Percentiles rank a stretch among this genome's conserved stretches.
These are phyloP conservation scores for Stenogyne calaminthoides DNA, from an alignment of 305 asterid species.

Conservation along the genomic window DNA sequence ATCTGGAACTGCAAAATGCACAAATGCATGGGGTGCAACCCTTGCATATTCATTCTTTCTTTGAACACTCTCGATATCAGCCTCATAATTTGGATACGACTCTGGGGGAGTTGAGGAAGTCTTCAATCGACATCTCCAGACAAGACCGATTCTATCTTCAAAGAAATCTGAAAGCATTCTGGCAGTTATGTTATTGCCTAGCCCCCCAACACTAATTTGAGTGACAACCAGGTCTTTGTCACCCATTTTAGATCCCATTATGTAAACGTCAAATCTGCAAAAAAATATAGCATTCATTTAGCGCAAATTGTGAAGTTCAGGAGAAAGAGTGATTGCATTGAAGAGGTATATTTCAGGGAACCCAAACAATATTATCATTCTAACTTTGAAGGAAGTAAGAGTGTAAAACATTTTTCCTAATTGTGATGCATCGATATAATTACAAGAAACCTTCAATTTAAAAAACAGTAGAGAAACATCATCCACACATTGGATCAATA, in stretches of 20 bases:
- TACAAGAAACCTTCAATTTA: background rate
- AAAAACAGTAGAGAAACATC: background rate
- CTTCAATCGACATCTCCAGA: conserved; percentile 87
- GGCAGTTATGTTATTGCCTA: conserved; percentile 59
- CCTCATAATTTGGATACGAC: conserved; percentile 59
- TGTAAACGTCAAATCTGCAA: conserved; percentile 30
- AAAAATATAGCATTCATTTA: background rate
- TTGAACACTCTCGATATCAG: conserved; percentile 39
- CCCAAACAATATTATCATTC: background rate
- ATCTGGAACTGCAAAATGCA: conserved; percentile 67
- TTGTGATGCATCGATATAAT: background rate
- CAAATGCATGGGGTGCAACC: conserved; percentile 83
- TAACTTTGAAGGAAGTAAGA: background rate
- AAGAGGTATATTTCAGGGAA: background rate
- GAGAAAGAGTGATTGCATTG: background rate
- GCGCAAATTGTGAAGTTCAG: background rate
- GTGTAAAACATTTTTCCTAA: background rate
- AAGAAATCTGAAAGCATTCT: conserved; percentile 59
- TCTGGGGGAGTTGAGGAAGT: conserved; percentile 87
- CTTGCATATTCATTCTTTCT: conserved; percentile 49
- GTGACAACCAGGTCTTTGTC: conserved; percentile 53
- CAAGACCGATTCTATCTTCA: conserved; percentile 62
- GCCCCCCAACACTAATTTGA: conserved; percentile 86
- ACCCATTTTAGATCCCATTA: conserved; percentile 52
- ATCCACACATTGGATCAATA: conserved; percentile 9